A percentile compares a stretch with the other conserved stretches of the same genome.
phyloP scores from a whole-genome alignment of 257 asterid species.

The Primulina eburnea region DNA sequence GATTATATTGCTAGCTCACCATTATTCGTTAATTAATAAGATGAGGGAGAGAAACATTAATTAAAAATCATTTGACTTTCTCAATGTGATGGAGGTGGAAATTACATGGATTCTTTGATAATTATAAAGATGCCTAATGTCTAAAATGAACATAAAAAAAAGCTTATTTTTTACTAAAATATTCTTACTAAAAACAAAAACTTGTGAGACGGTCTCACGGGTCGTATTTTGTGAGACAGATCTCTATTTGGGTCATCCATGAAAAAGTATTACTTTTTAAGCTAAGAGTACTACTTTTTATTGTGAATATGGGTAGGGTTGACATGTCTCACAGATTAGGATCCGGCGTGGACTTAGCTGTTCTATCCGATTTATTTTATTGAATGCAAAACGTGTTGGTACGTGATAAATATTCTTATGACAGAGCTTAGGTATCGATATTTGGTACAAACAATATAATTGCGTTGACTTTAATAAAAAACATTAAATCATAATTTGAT shows the following conservation, averaged over 20 bases:
- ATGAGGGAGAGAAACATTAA: neutral
- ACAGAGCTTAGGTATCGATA: neutral
- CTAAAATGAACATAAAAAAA: neutral
- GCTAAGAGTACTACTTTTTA: too few species aligned
- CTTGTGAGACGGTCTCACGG: too few species aligned
- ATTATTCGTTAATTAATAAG: conserved; percentile 14
- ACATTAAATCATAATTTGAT: neutral
- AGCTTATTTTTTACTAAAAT: neutral
- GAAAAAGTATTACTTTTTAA: too few species aligned
- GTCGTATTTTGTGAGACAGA: too few species aligned
- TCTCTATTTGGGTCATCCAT: too few species aligned
- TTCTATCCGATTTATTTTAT: neutral
- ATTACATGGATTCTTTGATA: neutral
- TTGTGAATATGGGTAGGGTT: too few species aligned
- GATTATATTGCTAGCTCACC: conserved; percentile 28
- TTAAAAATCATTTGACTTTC: neutral
- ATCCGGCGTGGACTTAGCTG: neutral
- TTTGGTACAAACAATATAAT: neutral
- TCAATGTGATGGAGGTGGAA: neutral
- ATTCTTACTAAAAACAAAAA: neutral
- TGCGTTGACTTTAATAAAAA: neutral
- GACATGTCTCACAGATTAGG: too few species aligned
- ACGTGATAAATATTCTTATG: neutral
- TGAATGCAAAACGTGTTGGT: neutral
- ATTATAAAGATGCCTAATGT: neutral